Percentiles rank a stretch among this genome's conserved stretches.
Evolutionary conservation across 208 protist genomes (phyloP).

Genomic region (Porcisia hertigi): DNA sequence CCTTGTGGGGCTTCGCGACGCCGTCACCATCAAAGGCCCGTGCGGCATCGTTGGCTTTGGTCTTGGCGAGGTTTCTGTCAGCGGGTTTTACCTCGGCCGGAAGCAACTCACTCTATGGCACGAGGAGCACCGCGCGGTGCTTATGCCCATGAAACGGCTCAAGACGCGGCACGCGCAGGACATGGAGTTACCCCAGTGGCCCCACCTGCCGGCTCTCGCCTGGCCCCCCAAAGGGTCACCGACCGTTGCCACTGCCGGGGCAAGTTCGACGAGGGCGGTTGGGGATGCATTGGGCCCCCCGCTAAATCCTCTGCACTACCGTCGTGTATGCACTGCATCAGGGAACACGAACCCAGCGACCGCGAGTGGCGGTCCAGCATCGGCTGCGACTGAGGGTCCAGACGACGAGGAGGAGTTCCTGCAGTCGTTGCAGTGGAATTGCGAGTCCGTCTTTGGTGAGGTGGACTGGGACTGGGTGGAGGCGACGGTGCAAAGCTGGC

Average conservation of each 20-base stretch:
- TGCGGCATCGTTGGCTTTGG: constrained; percentile 75
- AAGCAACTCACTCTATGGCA: constrained; percentile 69
- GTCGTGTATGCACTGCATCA: neutral
- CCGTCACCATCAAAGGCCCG: constrained; percentile 75
- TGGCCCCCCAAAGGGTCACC: constrained; percentile 19
- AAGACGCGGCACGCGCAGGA: constrained; percentile 39
- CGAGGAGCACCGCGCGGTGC: constrained; percentile 46
- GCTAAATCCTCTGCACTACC: constrained; percentile 10
- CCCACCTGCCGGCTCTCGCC: constrained; percentile 16
- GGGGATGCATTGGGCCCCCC: constrained; percentile 10
- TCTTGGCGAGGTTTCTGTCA: constrained; percentile 63
- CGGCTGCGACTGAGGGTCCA: neutral
- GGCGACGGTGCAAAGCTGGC: constrained; percentile 48
- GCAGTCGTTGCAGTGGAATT: constrained; percentile 50
- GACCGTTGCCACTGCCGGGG: neutral
- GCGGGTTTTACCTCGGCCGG: constrained; percentile 67
- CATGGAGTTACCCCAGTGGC: constrained; percentile 32
- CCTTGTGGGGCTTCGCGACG: constrained; percentile 47
- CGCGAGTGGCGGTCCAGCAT: neutral
- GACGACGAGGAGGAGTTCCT: constrained; percentile 28
- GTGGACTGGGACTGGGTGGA: constrained; percentile 89
- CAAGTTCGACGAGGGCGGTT: neutral
- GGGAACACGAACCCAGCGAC: neutral
- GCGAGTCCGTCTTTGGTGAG: constrained; percentile 57
- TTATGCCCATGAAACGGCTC: constrained; percentile 54